Percentiles rank a stretch among this genome's conserved stretches.
Evolutionary conservation across 345 rosid species (phyloP).

Genomic region (Geranium brycei): DNA sequence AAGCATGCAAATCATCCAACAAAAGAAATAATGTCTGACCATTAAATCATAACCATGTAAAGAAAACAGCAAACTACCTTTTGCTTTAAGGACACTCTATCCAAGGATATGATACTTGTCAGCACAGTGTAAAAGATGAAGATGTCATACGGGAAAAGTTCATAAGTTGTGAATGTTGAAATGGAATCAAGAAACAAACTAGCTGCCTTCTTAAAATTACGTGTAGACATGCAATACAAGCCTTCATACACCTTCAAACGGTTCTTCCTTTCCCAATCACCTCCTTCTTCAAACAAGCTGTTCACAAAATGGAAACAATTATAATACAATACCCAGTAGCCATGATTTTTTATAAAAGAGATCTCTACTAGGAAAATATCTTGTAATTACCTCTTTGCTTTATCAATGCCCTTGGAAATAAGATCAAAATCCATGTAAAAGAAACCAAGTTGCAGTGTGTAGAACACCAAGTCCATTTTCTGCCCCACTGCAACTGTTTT

Average conservation of each 20-base stretch:
- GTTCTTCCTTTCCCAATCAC: conserved; percentile 99
- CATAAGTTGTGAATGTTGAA: conserved; percentile 96
- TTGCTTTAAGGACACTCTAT: conserved; percentile 91
- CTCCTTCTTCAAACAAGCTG: conserved; percentile 99
- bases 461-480: conserved; percentile 91
- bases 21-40: too few species aligned
- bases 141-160: conserved; percentile 86
- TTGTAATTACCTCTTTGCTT: conserved; percentile 62
- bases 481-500: conserved; percentile 99
- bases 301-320: conserved; percentile 6
- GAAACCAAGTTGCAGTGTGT: conserved; percentile 71
- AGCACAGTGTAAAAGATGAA: conserved; percentile 94
- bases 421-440: conserved; percentile 96
- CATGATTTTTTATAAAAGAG: not conserved
- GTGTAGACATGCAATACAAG: conserved; percentile 77
- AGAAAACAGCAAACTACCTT: conserved; percentile 37
- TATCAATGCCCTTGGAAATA: conserved; percentile 87
- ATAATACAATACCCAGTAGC: not conserved
- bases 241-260: conserved; percentile 96
- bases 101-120: conserved; percentile 85
- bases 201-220: conserved; percentile 86
- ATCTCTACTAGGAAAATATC: too few species aligned
- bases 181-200: conserved; percentile 83
- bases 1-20: not conserved
- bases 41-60: too few species aligned